Evolutionary conservation across 2,329 filamentous ascomycete species (phyloP).

Genomic region (Dothidotthia symphoricarpi): DNA sequence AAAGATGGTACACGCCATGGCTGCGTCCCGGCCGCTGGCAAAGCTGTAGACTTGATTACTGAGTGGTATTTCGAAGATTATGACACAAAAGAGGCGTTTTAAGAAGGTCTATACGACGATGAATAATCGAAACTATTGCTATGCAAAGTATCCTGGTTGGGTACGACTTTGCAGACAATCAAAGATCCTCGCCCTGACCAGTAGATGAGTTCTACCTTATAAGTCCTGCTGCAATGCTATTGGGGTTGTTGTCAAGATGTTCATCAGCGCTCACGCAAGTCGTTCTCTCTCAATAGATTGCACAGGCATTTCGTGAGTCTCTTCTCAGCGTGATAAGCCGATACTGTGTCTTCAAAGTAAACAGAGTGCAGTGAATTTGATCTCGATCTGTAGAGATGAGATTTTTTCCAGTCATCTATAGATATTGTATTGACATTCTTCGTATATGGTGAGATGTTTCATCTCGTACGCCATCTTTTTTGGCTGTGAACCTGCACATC

Average conservation of each 20-base stretch:
- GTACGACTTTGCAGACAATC: neutral
- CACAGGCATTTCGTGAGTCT: conserved; percentile 1
- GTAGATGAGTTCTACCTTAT: conserved; percentile 1
- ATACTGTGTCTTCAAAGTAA: conserved; percentile 1
- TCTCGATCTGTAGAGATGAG: neutral
- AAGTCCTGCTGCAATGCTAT: neutral
- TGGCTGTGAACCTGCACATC: neutral
- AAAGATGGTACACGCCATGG: neutral
- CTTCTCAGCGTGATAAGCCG: conserved; percentile 1
- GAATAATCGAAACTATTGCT: neutral
- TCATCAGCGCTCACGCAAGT: neutral
- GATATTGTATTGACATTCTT: neutral
- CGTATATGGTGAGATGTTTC: neutral
- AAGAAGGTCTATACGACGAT: conserved; percentile 1
- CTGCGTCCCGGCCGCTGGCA: conserved; percentile 1
- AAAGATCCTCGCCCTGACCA: neutral
- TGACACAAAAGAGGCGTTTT: neutral
- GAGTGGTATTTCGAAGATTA: neutral
- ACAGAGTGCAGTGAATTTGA: neutral
- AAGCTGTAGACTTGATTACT: neutral
- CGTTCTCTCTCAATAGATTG: conserved; percentile 1
- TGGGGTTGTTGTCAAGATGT: neutral
- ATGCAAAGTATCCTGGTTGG: neutral
- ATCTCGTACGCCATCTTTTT: neutral
- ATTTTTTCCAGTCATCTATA: neutral